Conservation (phyloP, 2,329 filamentous ascomycete species). For the Claviceps pusilla region DNA sequence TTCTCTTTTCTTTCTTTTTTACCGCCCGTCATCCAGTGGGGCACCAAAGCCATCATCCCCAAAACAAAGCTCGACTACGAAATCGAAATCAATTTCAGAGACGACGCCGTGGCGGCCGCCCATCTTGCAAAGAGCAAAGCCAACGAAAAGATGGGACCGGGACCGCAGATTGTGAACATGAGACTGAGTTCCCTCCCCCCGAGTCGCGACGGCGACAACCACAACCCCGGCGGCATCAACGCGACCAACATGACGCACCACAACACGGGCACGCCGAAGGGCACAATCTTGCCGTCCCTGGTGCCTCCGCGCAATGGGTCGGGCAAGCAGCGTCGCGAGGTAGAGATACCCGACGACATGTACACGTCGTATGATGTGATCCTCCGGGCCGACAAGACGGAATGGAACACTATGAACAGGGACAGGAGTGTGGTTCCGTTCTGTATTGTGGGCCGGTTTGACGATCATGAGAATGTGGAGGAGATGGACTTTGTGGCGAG, state of each 20-base stretch:
- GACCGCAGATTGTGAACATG: background rate
- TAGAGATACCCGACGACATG: background rate
- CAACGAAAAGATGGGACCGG: too few relatives aligned
- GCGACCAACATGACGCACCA: too few relatives aligned
- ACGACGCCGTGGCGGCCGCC: background rate
- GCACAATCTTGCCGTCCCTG: background rate
- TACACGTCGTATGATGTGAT: background rate
- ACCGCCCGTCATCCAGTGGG: background rate
- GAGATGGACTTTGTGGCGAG: background rate
- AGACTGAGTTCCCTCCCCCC: too few relatives aligned
- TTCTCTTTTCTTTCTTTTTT: too few relatives aligned
- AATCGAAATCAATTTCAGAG: background rate
- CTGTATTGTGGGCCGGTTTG: background rate
- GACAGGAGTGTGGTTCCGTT: background rate
- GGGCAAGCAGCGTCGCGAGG: too few relatives aligned
- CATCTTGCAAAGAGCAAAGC: background rate
- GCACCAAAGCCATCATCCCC: background rate
- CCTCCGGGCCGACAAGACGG: background rate
- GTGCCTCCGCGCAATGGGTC: background rate
- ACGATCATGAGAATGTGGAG: background rate
- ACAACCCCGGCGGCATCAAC: background rate
- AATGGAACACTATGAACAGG: background rate
- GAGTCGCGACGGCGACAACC: too few relatives aligned
- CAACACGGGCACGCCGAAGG: background rate
- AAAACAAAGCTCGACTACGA: background rate